A percentile compares a stretch with the other conserved stretches of the same genome.
Conservation (phyloP, 2,329 filamentous ascomycete species). For the Onygena corvina region DNA sequence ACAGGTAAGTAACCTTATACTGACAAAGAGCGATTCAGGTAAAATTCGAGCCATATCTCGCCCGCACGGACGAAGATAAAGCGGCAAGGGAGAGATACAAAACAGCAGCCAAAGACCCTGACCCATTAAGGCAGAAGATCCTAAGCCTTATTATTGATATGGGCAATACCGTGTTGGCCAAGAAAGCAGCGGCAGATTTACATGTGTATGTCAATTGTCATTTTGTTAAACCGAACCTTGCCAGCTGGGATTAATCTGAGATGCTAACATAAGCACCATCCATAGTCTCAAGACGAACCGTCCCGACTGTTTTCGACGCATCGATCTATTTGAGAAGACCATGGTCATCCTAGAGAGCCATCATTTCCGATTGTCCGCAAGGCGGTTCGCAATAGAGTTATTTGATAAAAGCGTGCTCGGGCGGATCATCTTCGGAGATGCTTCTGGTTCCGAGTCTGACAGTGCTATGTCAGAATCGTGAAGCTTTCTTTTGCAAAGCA, state of each 20-base stretch:
- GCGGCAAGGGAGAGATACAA: conserved; percentile 38
- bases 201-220: conserved; percentile 37
- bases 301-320: conserved; percentile 60
- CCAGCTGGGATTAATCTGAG: too few species aligned
- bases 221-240: background rate
- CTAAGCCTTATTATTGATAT: conserved; percentile 76
- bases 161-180: conserved; percentile 85
- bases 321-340: conserved; percentile 69
- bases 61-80: conserved; percentile 34
- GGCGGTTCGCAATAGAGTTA: conserved; percentile 81
- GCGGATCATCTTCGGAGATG: conserved; percentile 69
- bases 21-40: conserved; percentile 17
- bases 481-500: background rate
- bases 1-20: background rate
- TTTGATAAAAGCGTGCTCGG: conserved; percentile 86
- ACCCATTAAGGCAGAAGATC: conserved; percentile 60
- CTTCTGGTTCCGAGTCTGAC: conserved; percentile 32
- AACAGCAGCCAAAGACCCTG: conserved; percentile 47
- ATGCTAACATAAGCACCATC: background rate
- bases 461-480: conserved; percentile 11
- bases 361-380: conserved; percentile 74
- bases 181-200: conserved; percentile 72
- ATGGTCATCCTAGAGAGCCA: conserved; percentile 77
- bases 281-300: conserved; percentile 60
- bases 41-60: conserved; percentile 29